These are phyloP conservation scores for Podila horticola DNA, from an alignment of 192 early-diverging fungal species.

Conservation along the genomic window DNA sequence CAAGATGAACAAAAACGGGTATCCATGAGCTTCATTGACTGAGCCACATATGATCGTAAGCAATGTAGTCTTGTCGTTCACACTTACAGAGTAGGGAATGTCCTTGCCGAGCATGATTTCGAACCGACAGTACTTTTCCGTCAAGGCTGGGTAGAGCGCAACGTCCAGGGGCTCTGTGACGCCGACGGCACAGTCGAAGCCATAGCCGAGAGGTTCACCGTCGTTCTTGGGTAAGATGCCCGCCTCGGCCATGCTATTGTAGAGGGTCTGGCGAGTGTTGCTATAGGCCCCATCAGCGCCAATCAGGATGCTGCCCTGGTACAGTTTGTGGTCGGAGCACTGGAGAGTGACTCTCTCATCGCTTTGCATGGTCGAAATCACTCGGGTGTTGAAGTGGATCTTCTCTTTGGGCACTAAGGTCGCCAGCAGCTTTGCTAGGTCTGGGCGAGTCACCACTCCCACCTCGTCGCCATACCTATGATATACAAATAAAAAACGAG, in stretches of 20 bases:
- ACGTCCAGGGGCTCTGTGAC: constrained; percentile 33
- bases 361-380: constrained; percentile 15
- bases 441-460: constrained; percentile 11
- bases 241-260: background rate
- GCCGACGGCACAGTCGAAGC: constrained; percentile 28
- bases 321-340: constrained; percentile 18
- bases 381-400: constrained; percentile 22
- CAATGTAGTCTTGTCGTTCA: background rate
- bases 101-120: constrained; percentile 34
- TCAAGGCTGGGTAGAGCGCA: background rate
- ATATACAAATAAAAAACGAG: too few species aligned
- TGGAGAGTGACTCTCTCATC: constrained; percentile 9
- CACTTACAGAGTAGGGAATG: constrained; percentile 15
- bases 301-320: constrained; percentile 22
- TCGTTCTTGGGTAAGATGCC: constrained; percentile 12
- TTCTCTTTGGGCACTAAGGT: constrained; percentile 10
- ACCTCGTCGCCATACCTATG: constrained; percentile 22
- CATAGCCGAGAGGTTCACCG: constrained; percentile 8
- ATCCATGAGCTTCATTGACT: background rate
- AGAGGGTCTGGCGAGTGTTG: constrained; percentile 26
- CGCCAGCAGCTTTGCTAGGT: constrained; percentile 5
- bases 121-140: constrained; percentile 29
- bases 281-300: constrained; percentile 36
- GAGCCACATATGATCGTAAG: too few species aligned
- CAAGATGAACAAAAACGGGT: background rate